Evolutionary conservation across 2,329 filamentous ascomycete species (phyloP), one percentile per base, ranked within the genome.

Genomic region (Zymoseptoria tritici): DNA sequence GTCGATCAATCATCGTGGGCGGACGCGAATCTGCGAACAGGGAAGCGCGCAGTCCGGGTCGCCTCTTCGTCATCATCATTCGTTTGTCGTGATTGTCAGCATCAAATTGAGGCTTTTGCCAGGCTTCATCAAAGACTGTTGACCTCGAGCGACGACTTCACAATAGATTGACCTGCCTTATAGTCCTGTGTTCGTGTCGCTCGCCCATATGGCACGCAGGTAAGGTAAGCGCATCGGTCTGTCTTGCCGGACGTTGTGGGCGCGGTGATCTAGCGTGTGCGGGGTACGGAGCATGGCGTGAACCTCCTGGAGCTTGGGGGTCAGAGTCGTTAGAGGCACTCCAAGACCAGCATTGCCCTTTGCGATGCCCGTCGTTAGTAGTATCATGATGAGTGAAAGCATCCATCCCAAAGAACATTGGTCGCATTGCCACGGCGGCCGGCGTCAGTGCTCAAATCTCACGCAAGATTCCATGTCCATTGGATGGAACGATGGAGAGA

Each of bases 11-110:
- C 36, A 46, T 29, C 26, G 26, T 58, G 53, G 16, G 26, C 53
- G 53, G 53, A 20, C 31, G 22, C 26, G 26, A 36, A 36, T 19
- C 53, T 29, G 53, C 26, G 26, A 54, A 36, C 53, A 54, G 53
- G 53, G 53, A 54, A 22, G 53, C 13, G 36, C 36, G 36, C 36
- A 4, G 16, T 46, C 36, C 13, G 36, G 13, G 36, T 7, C 36
- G 13, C 36, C 36, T 46, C 36, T 16, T 46, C 36, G 36, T 46
- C 11, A 46, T 46, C 36, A 46, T n/a, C 36, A 46, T 46, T 54
- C 31, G 53, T 36, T 54, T 21, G 53, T 36, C 26, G 52, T 58
- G 52, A 54, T 55, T 49, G 56, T 52, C 56, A 52, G 57, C 54
- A 46, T 16, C 16, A 7, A n/a, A 46, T n/a, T 16, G 36, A n/a